Base-by-base conservation (phyloP, 768 basidiomycete genomes). In the Tricholoma furcatifolium region DNA sequence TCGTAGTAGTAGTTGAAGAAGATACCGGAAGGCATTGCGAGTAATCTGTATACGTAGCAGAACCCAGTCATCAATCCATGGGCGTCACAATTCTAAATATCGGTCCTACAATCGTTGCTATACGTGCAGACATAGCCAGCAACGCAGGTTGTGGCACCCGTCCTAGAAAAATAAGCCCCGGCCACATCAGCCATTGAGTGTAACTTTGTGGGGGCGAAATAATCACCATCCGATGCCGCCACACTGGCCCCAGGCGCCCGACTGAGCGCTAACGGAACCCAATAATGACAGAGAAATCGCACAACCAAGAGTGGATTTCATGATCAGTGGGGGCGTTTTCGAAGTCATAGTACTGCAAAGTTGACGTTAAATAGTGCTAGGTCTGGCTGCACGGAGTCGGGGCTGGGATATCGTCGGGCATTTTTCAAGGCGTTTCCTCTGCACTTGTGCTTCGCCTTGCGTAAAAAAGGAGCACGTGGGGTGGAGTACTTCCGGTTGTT, bases 21-120 rank as follows among this genome's bases (percentile, higher is more conserved):
- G 69, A 49, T 18, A 63, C 75, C 9, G 80, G 79, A 20, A 79
- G 59, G 57, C 81, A 82, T 63, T 81, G 80, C 2, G 78, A 82
- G 59, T 82, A 80, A 58, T 77, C 79, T 82, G 10, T 20, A 24
- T 43, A 35, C 23, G 27, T 18, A 51, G 10, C 14, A 8, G 30
- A n/a, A 40, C 36, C 4, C 15, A 40, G 36, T 48, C n/a, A 30
- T 27, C 27, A 36, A 36, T 15, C 24, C 10, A 15, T 12, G 36
- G 6, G 44, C 2, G 47, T 23, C 9, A 7, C n/a, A 24, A 11
- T 31, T 12, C 23, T 12, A 35, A 18, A 48, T 14, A 30, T 27
- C 17, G 5, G 53, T 73, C 74, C 10, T 59, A 75, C 75, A 78
- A 49, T 68, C 60, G 53, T 73, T 78, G 43, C 55, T 69, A 34